Percentiles rank a stretch among this genome's conserved stretches.
These are phyloP conservation scores for Russula compacta DNA, from an alignment of 768 basidiomycete species.

Conservation along the genomic window DNA sequence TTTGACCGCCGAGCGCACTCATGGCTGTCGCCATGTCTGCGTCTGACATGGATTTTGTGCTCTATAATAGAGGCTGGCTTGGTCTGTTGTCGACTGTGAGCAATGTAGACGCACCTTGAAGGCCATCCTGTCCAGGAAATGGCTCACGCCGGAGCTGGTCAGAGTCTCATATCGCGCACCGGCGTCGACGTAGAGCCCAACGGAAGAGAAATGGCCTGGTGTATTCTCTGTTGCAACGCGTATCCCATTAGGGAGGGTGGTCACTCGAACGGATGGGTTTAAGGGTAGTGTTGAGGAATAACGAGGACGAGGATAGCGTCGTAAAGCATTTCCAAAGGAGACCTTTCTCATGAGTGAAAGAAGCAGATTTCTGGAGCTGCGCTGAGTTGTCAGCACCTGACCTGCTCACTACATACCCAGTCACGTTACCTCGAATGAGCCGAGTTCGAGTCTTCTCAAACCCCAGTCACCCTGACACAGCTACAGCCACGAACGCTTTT, in stretches of 20 bases:
- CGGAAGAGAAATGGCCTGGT: slow-evolving; percentile 89
- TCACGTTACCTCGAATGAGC: background rate
- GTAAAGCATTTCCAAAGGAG: slow-evolving; percentile 7
- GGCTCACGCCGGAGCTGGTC: slow-evolving; percentile 68
- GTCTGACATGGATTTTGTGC: slow-evolving; percentile 59
- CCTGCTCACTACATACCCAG: too few relatives aligned
- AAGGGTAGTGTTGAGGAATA: slow-evolving; percentile 11
- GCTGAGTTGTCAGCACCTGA: background rate
- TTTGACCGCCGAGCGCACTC: slow-evolving; percentile 82
- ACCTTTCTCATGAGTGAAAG: slow-evolving; percentile 8
- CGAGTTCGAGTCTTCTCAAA: too few relatives aligned
- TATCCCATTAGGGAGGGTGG: slow-evolving; percentile 85
- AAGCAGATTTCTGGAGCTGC: background rate
- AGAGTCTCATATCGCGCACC: slow-evolving; percentile 83
- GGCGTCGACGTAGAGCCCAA: slow-evolving; percentile 90
- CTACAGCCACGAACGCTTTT: too few relatives aligned
- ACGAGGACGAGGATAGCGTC: slow-evolving; percentile 8
- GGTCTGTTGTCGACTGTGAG: background rate
- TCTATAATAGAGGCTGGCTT: slow-evolving; percentile 35
- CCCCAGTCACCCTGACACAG: too few relatives aligned
- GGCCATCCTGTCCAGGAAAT: slow-evolving; percentile 92
- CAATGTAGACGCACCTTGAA: slow-evolving; percentile 63
- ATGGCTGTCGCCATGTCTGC: slow-evolving; percentile 75
- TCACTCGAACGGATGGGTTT: slow-evolving; percentile 46
- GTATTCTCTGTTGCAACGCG: slow-evolving; percentile 85